phyloP scores from a whole-genome alignment of 176 grass and related monocot genomes.

The Hordeum marinum region DNA sequence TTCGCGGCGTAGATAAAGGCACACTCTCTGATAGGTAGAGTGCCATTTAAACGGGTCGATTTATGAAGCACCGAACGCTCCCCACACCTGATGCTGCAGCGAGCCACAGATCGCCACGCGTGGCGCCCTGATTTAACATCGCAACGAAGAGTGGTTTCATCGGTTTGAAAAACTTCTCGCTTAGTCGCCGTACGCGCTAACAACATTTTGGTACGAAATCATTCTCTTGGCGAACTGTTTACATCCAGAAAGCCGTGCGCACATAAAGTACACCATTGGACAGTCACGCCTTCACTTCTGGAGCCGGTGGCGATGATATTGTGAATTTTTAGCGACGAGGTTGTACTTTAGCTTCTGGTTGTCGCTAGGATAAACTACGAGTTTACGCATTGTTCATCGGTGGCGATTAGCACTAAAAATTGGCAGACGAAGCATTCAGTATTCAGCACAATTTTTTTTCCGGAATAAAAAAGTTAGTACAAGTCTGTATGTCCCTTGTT shows the following conservation, averaged over 20 bases:
- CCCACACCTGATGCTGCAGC: background rate
- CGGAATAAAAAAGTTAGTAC: too few relatives aligned
- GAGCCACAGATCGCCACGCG: slow-evolving; percentile 7
- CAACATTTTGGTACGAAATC: background rate
- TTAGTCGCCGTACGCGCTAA: background rate
- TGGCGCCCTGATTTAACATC: background rate
- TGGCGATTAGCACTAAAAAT: too few relatives aligned
- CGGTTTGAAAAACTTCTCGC: background rate
- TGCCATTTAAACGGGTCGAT: background rate
- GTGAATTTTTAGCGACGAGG: too few relatives aligned
- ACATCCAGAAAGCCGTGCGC: background rate
- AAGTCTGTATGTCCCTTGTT: too few relatives aligned
- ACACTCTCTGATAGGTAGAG: background rate
- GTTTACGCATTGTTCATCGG: too few relatives aligned
- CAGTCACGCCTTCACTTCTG: background rate
- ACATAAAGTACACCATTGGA: background rate
- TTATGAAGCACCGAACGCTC: background rate
- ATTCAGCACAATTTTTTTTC: too few relatives aligned
- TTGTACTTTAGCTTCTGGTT: too few relatives aligned
- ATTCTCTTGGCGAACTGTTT: background rate
- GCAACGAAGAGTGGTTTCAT: background rate
- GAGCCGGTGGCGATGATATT: too few relatives aligned
- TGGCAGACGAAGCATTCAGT: too few relatives aligned
- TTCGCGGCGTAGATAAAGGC: background rate
- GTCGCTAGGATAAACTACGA: too few relatives aligned